These are phyloP conservation scores for Penicillium sp. DNA, from an alignment of 2,329 filamentous ascomycete genomes.

Conservation along the genomic window DNA sequence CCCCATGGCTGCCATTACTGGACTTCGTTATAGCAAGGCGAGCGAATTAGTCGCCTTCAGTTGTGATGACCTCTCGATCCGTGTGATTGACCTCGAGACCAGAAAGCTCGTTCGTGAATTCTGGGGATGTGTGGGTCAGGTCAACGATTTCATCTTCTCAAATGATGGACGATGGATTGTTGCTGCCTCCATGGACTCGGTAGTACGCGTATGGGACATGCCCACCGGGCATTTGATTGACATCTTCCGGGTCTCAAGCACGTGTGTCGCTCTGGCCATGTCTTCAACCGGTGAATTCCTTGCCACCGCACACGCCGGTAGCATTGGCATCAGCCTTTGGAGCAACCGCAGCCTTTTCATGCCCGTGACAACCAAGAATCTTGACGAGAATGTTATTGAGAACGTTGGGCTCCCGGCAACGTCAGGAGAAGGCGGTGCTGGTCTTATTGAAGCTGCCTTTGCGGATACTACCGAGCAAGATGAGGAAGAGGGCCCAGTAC, in stretches of 20 bases:
- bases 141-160: constrained; percentile 85
- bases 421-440: constrained; percentile 77
- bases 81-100: constrained; percentile 86
- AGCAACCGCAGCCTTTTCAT: constrained; percentile 90
- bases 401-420: constrained; percentile 66
- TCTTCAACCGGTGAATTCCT: constrained; percentile 88
- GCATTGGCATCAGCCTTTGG: constrained; percentile 90
- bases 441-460: constrained; percentile 73
- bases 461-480: constrained; percentile 51
- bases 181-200: constrained; percentile 75
- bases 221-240: constrained; percentile 95
- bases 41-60: constrained; percentile 85
- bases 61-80: constrained; percentile 83
- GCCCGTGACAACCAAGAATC: constrained; percentile 79
- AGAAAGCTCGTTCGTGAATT: constrained; percentile 89
- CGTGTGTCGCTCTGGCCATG: constrained; percentile 82
- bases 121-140: constrained; percentile 70
- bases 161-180: constrained; percentile 92
- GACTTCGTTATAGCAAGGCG: constrained; percentile 73
- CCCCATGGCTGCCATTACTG: constrained; percentile 70
- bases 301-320: constrained; percentile 79
- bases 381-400: constrained; percentile 71
- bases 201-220: constrained; percentile 88
- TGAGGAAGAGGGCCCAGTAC: constrained; percentile 52
- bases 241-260: constrained; percentile 73